Conservation (phyloP, 768 basidiomycete genomes). For the Agrocybe pediades region DNA sequence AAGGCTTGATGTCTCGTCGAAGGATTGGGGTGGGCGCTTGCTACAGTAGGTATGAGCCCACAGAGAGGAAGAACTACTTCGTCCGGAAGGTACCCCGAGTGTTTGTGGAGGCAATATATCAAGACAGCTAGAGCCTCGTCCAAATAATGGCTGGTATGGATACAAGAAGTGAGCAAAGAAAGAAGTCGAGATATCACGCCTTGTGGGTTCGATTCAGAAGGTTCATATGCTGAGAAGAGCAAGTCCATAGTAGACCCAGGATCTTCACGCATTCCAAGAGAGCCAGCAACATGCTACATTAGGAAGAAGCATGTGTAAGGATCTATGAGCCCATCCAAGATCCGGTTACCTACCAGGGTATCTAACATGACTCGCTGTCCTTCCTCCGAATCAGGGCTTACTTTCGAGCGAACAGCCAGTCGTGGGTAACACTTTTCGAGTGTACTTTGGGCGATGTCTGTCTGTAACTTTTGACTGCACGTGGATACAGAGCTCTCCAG, state of each 20-base stretch:
- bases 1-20: slow-evolving; percentile 60
- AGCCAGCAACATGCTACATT: slow-evolving; percentile 35
- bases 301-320: slow-evolving; percentile 1
- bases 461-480: slow-evolving; percentile 40
- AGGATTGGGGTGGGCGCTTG: slow-evolving; percentile 64
- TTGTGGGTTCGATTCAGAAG: slow-evolving; percentile 13
- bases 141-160: slow-evolving; percentile 55
- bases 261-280: slow-evolving; percentile 28
- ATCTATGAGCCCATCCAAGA: neutral
- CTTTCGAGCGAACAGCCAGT: slow-evolving; percentile 34
- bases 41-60: slow-evolving; percentile 52
- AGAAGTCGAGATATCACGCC: slow-evolving; percentile 33
- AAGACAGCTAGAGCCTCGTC: slow-evolving; percentile 67
- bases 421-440: slow-evolving; percentile 49
- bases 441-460: slow-evolving; percentile 46
- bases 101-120: slow-evolving; percentile 34
- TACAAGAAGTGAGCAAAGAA: slow-evolving; percentile 46
- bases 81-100: slow-evolving; percentile 31
- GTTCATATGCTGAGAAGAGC: slow-evolving; percentile 38
- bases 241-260: slow-evolving; percentile 33
- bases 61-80: slow-evolving; percentile 52
- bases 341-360: slow-evolving; percentile 44
- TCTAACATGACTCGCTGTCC: slow-evolving; percentile 38
- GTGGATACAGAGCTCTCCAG: slow-evolving; percentile 16
- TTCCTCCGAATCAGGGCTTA: slow-evolving; percentile 36